These are phyloP conservation scores for Umbelopsis sp. DNA, from an alignment of 371 early-diverging fungal genomes.

Conservation along the genomic window DNA sequence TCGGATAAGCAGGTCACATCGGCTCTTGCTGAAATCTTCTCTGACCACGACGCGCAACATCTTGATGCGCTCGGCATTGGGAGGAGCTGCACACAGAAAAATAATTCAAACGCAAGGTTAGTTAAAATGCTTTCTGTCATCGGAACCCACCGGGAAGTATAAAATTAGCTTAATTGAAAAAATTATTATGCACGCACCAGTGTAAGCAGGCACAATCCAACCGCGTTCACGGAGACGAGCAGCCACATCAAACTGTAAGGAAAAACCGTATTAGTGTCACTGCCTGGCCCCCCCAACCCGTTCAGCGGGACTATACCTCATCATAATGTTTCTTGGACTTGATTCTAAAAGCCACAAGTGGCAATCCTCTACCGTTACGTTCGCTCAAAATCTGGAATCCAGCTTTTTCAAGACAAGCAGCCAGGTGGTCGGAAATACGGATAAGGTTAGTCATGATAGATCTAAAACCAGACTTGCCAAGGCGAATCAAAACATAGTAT, in stretches of 20 bases:
- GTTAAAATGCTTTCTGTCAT: background rate
- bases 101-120: background rate
- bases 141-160: too few species aligned
- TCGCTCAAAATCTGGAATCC: constrained; percentile 65
- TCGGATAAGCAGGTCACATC: constrained; percentile 44
- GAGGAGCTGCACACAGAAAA: constrained; percentile 14
- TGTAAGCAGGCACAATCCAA: constrained; percentile 69
- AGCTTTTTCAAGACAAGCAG: constrained; percentile 52
- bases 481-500: constrained; percentile 72
- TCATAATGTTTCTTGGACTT: constrained; percentile 36
- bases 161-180: background rate
- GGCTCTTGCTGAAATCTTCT: constrained; percentile 53
- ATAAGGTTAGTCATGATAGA: constrained; percentile 61
- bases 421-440: constrained; percentile 54
- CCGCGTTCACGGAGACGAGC: constrained; percentile 55
- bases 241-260: constrained; percentile 50
- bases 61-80: constrained; percentile 47
- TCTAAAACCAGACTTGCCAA: constrained; percentile 60
- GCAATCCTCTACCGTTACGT: constrained; percentile 53
- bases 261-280: background rate
- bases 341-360: constrained; percentile 70
- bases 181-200: constrained; percentile 32
- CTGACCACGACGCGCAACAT: constrained; percentile 61
- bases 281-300: background rate
- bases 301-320: constrained; percentile 24